Evolutionary conservation across 2,329 filamentous ascomycete species (phyloP).

Genomic region (Alternaria sp.): DNA sequence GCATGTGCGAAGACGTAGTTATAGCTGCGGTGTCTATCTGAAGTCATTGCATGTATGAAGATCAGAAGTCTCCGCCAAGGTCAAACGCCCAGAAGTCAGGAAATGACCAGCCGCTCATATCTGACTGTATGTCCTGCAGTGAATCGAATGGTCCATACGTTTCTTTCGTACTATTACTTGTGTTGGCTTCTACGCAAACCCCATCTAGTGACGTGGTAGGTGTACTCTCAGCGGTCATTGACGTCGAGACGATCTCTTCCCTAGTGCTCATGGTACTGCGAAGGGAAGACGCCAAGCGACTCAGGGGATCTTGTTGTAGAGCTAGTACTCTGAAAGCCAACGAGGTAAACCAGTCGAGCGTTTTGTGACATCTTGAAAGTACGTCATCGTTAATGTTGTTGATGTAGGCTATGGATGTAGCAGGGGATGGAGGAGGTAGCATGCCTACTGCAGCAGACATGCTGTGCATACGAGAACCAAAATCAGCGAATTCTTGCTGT

Average conservation of each 20-base stretch:
- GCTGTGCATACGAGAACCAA: background rate
- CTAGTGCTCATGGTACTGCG: constrained; percentile 22
- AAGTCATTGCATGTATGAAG: background rate
- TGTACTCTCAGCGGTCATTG: background rate
- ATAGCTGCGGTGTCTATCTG: background rate
- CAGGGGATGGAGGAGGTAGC: constrained; percentile 31
- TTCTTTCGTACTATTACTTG: constrained; percentile 9
- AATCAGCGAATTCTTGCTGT: background rate
- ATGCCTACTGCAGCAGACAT: constrained; percentile 40
- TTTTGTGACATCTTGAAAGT: constrained; percentile 29
- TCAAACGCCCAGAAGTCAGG: constrained; percentile 47
- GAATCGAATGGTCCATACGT: constrained; percentile 25
- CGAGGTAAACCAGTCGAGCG: constrained; percentile 35
- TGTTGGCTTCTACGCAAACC: constrained; percentile 4
- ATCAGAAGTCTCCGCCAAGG: constrained; percentile 38
- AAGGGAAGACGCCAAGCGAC: constrained; percentile 28
- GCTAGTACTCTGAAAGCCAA: constrained; percentile 39
- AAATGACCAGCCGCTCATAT: constrained; percentile 40
- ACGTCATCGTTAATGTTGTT: constrained; percentile 23
- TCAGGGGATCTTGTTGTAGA: constrained; percentile 37
- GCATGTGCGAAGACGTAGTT: background rate
- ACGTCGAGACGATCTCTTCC: background rate
- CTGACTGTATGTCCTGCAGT: constrained; percentile 38
- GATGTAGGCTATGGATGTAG: constrained; percentile 25
- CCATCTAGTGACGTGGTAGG: constrained; percentile 15